Evolutionary conservation across 2,329 filamentous ascomycete species (phyloP).

Genomic region (Trichoderma asperellum): DNA sequence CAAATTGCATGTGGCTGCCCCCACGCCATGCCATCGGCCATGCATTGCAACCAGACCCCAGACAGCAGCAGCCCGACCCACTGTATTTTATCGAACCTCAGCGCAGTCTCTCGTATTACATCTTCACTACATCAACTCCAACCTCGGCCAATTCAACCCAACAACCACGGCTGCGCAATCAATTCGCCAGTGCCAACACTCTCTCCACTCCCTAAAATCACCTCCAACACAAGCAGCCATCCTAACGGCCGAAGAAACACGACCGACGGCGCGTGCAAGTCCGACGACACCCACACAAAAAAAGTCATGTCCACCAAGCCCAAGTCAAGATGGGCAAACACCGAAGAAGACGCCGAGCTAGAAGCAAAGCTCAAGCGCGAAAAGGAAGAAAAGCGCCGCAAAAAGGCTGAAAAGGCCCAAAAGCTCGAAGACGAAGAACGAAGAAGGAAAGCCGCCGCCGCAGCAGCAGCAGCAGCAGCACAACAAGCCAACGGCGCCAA

Average conservation of each 20-base stretch:
- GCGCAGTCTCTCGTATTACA: neutral
- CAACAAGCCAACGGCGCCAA: neutral
- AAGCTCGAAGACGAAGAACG: conserved; percentile 57
- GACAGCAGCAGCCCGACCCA: neutral
- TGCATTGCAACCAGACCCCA: neutral
- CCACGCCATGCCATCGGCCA: neutral
- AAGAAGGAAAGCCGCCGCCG: conserved; percentile 33
- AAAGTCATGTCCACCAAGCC: conserved; percentile 59
- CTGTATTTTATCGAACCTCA: conserved; percentile 4
- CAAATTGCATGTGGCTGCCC: neutral
- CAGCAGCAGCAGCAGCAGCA: neutral
- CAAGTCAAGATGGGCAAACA: conserved; percentile 86
- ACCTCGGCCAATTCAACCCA: neutral
- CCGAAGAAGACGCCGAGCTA: conserved; percentile 76
- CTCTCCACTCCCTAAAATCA: neutral
- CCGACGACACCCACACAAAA: neutral
- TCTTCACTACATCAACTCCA: neutral
- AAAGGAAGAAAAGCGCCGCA: conserved; percentile 86
- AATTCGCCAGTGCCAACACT: neutral
- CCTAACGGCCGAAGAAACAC: neutral
- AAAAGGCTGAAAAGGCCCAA: conserved; percentile 78
- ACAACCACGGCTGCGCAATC: neutral
- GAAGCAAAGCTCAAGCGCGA: conserved; percentile 75
- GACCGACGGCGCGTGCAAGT: neutral
- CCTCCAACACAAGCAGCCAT: neutral